phyloP scores from a whole-genome alignment of 192 early-diverging fungal species.

The Backusella sp. region DNA sequence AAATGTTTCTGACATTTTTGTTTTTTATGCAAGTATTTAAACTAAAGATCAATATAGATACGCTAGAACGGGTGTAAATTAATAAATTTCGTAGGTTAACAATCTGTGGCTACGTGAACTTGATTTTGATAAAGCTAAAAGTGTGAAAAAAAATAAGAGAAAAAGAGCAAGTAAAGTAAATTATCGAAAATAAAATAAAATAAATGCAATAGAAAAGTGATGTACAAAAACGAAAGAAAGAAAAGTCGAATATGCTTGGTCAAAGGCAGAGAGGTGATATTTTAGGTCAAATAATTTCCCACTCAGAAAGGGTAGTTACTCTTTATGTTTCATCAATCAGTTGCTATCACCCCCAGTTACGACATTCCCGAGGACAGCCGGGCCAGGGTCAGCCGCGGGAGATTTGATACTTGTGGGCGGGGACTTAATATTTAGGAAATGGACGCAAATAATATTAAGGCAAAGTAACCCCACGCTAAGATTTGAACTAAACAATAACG shows the following conservation, averaged over 20 bases:
- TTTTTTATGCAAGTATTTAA: slow-evolving; percentile 3
- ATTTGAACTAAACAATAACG: neutral
- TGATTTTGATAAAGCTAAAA: neutral
- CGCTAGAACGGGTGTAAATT: neutral
- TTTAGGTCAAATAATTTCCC: slow-evolving; percentile 6
- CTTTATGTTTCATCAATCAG: neutral
- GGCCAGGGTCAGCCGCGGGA: slow-evolving; percentile 1
- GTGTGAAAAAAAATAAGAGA: neutral
- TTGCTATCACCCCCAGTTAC: neutral
- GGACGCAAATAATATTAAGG: neutral
- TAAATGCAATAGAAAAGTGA: neutral
- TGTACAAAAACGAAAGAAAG: slow-evolving; percentile 5
- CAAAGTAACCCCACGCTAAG: neutral
- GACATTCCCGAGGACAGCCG: slow-evolving; percentile 2
- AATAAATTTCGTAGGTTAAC: neutral
- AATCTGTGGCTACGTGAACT: neutral
- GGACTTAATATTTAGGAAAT: slow-evolving; percentile 3
- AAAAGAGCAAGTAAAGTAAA: neutral
- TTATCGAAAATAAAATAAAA: neutral
- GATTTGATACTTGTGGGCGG: neutral
- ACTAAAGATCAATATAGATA: neutral
- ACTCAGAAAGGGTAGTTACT: neutral
- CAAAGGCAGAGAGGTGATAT: neutral
- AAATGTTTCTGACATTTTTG: slow-evolving; percentile 47
- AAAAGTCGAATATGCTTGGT: neutral